Evolutionary conservation across 1,139 yeast genomes (phyloP).

Genomic region (Candida frijolesensis): DNA sequence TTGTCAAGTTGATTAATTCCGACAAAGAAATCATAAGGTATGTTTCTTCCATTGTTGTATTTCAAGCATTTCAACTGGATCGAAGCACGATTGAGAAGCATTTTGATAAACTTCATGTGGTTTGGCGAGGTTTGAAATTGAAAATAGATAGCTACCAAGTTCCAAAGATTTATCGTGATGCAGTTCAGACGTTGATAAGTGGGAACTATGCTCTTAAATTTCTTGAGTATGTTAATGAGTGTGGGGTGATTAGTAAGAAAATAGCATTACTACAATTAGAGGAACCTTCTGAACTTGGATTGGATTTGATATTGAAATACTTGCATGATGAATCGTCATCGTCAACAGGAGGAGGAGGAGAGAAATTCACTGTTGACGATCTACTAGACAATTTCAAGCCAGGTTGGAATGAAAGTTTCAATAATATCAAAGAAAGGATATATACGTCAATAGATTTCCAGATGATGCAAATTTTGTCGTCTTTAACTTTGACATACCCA

Average conservation of each 20-base stretch:
- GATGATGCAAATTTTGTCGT: conserved; percentile 9
- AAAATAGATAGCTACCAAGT: not conserved
- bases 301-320: not conserved
- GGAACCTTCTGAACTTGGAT: not conserved
- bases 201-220: not conserved
- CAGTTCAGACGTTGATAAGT: not conserved
- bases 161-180: conserved; percentile 3
- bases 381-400: not conserved
- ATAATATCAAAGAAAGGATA: not conserved
- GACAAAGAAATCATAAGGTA: not conserved
- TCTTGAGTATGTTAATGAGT: not conserved
- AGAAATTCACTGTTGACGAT: not conserved
- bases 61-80: not conserved
- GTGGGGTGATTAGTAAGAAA: not conserved
- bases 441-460: conserved; percentile 6
- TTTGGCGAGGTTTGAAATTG: not conserved
- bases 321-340: not conserved
- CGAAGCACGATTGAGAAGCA: not conserved
- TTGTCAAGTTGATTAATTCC: not conserved
- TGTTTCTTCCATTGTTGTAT: conserved; percentile 1
- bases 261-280: not conserved
- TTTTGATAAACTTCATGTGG: not conserved
- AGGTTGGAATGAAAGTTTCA: not conserved
- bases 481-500: not conserved
- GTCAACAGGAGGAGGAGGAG: not conserved